A percentile compares a stretch with the other conserved stretches of the same genome.
Conservation (phyloP, 352 stramenopile genomes). For the Hyaloperonospora arabidopsidis region DNA sequence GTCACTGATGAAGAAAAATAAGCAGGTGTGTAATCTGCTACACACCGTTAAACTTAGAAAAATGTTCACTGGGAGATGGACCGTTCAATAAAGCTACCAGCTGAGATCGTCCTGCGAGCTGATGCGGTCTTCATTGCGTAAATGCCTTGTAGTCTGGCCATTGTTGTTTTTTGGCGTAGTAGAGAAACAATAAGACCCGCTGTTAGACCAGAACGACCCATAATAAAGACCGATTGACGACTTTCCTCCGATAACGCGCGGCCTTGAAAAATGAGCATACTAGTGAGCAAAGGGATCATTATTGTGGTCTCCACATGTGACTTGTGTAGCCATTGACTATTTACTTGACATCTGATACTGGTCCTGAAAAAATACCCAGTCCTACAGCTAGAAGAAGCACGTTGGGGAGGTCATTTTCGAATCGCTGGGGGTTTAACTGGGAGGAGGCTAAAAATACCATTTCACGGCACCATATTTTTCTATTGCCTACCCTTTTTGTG, state of each 20-base stretch:
- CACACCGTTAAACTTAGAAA: neutral
- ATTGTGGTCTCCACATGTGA: neutral
- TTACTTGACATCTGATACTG: too few relatives aligned
- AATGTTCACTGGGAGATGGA: neutral
- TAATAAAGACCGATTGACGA: too few relatives aligned
- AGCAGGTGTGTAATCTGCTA: neutral
- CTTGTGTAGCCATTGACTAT: neutral
- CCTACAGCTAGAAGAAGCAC: neutral
- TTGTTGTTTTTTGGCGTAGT: neutral
- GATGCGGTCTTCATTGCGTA: neutral
- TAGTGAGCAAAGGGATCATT: too few relatives aligned
- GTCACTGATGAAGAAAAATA: neutral
- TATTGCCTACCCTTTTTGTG: too few relatives aligned
- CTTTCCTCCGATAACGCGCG: neutral
- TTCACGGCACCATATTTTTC: too few relatives aligned
- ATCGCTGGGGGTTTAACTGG: too few relatives aligned
- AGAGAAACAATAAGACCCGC: neutral
- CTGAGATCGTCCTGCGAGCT: neutral
- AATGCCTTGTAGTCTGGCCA: neutral
- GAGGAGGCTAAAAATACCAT: too few relatives aligned
- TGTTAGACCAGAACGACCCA: neutral
- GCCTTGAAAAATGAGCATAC: neutral
- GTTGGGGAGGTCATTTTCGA: too few relatives aligned
- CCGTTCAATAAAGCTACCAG: neutral
- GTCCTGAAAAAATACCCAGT: neutral